Percentiles rank a stretch among this genome's conserved stretches.
These are phyloP conservation scores for Apiotrichum laibachii DNA, from an alignment of 1,284 basidiomycete genomes.

Conservation along the genomic window DNA sequence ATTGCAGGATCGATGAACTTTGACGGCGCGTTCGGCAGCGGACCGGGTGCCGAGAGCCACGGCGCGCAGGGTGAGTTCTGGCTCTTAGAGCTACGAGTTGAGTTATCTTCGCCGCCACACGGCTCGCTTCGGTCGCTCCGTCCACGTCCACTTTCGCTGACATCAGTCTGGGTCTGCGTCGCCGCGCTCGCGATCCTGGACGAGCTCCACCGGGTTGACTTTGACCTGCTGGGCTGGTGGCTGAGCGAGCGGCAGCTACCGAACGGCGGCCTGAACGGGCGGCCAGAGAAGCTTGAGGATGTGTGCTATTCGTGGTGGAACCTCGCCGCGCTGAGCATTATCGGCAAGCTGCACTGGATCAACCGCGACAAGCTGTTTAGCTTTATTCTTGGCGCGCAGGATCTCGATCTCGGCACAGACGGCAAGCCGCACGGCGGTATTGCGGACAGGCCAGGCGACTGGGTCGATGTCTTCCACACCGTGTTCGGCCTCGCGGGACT, in stretches of 20 bases:
- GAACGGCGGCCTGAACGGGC: slow-evolving; percentile 88
- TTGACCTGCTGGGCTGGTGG: slow-evolving; percentile 81
- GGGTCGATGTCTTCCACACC: slow-evolving; percentile 96
- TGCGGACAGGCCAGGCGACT: slow-evolving; percentile 87
- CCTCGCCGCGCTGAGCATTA: slow-evolving; percentile 79
- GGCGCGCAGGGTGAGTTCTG: slow-evolving; percentile 71
- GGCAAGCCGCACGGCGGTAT: slow-evolving; percentile 70
- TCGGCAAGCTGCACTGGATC: slow-evolving; percentile 85
- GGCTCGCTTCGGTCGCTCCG: no score
- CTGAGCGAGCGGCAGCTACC: slow-evolving; percentile 87
- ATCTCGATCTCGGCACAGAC: slow-evolving; percentile 59
- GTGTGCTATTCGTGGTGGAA: slow-evolving; percentile 99
- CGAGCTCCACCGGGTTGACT: slow-evolving; percentile 71
- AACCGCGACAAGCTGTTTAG: slow-evolving; percentile 70
- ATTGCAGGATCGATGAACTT: slow-evolving; percentile 81
- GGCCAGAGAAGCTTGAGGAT: slow-evolving; percentile 97
- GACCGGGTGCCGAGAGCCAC: slow-evolving; percentile 85
- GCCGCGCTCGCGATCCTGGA: slow-evolving; percentile 84
- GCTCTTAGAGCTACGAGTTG: no score
- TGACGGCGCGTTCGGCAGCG: slow-evolving; percentile 89
- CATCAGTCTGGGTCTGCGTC: slow-evolving; percentile 81
- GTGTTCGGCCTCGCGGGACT: slow-evolving; percentile 87
- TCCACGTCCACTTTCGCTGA: slow-evolving; percentile 1
- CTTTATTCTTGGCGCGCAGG: slow-evolving; percentile 90
- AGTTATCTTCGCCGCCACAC: no score